Conservation (phyloP, 2,329 filamentous ascomycete species). For the Xylariaceae sp. region DNA sequence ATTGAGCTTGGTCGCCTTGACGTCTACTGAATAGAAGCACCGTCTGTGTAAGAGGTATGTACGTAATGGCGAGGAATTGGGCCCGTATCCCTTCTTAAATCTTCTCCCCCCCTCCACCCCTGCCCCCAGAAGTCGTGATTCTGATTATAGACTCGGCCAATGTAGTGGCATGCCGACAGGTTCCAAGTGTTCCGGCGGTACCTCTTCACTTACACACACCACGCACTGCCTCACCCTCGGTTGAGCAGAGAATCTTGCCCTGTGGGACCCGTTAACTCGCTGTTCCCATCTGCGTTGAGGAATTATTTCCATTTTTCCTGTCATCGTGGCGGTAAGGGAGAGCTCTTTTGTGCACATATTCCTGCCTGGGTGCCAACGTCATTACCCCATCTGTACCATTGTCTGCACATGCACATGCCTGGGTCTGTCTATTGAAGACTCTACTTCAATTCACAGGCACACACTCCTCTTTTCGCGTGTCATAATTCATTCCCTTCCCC, state of each 20-base stretch:
- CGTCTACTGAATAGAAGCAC: constrained; percentile 30
- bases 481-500: constrained; percentile 25
- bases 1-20: constrained; percentile 31
- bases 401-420: constrained; percentile 20
- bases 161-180: constrained; percentile 42
- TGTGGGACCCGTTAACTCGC: constrained; percentile 63
- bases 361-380: constrained; percentile 18
- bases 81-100: not conserved
- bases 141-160: constrained; percentile 29
- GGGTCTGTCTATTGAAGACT: constrained; percentile 22
- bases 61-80: constrained; percentile 19
- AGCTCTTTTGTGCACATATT: constrained; percentile 25
- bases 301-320: constrained; percentile 46
- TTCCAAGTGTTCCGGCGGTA: constrained; percentile 33
- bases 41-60: constrained; percentile 35
- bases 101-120: not conserved
- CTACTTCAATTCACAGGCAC: constrained; percentile 19
- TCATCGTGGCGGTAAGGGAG: constrained; percentile 50
- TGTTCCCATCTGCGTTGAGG: constrained; percentile 48
- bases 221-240: constrained; percentile 40
- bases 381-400: constrained; percentile 14
- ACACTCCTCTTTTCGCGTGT: constrained; percentile 21
- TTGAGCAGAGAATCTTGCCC: constrained; percentile 37
- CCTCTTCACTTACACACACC: constrained; percentile 32
- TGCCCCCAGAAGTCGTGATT: constrained; percentile 13